Conservation (phyloP, 1,284 basidiomycete species). For the Butyriboletus appendiculatus region DNA sequence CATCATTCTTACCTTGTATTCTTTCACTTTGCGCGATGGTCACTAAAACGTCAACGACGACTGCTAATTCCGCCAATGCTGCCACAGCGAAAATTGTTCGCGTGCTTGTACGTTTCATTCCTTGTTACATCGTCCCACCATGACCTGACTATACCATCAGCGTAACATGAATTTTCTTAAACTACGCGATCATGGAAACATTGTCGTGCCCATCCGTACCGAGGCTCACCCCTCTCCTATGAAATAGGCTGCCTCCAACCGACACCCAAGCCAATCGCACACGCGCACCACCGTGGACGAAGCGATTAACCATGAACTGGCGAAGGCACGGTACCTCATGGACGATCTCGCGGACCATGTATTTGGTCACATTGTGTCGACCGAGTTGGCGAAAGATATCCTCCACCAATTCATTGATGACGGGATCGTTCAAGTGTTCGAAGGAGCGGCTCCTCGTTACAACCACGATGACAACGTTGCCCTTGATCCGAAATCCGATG, state of each 20-base stretch:
- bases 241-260: conserved; percentile 3
- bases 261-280: conserved; percentile 5
- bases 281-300: background rate
- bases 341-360: conserved; percentile 13
- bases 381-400: conserved; percentile 3
- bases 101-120: background rate
- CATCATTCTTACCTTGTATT: background rate
- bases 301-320: conserved; percentile 8
- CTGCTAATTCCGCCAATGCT: background rate
- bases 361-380: conserved; percentile 11
- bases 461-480: background rate
- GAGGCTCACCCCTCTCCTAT: background rate
- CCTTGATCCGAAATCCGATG: background rate
- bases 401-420: background rate
- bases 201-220: background rate
- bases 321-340: background rate
- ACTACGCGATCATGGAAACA: background rate
- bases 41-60: background rate
- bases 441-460: background rate
- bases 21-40: background rate
- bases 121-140: background rate
- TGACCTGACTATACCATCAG: background rate
- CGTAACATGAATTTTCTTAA: conserved; percentile 9
- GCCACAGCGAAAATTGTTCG: background rate
- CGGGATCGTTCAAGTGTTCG: conserved; percentile 1